Evolutionary conservation across 441 rosid genomes (phyloP), one percentile per base, ranked within the genome.

Genomic region (Populus hybrid): DNA sequence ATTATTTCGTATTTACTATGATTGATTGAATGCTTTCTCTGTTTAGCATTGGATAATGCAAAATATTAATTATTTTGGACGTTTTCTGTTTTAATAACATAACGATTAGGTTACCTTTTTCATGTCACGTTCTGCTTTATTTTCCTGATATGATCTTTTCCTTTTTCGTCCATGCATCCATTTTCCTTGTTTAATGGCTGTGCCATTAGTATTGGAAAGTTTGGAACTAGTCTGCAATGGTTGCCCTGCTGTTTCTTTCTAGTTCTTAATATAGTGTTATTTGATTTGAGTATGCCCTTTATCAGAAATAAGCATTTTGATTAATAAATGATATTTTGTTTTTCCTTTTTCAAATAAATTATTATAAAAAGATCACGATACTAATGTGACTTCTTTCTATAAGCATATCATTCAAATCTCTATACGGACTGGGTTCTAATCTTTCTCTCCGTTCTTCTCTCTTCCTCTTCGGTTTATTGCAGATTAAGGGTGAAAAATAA

Each of bases 401-500:
- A 66, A 12, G 34, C 34, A 66, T 26, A 30, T 4, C 70, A 28
- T 34, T 67, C 38, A 28, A 67, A 67, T 61, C 66, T 21, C 12
- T 61, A 10, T 21, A 4, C 4, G 21, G 1, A 21, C 21, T 21
- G 28, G 70, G 23, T 16, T 14, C 32, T 28, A 32, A 18, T 12
- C 5, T 21, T 4, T 61, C 36, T 67, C 70, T 67, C 23, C 70
- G 5, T 30, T 30, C 10, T 2, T 20, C 24, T 65, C 36, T 21
- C 6, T 23, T 18, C 3, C 23, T 59, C 16, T 24, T 3, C 12
- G 26, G 65, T 18, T 72, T 72, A 10, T 72, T 32, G 2, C 70
- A 28, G 80, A n/a, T 18, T 59, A 54, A 73, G 24, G 34, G 24
- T 63, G 67, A n/a, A 10, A 0, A 65, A 24, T 68, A 78, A 80